Conservation (phyloP, 805 yeast species). For the Ogataea wickerhamii region DNA sequence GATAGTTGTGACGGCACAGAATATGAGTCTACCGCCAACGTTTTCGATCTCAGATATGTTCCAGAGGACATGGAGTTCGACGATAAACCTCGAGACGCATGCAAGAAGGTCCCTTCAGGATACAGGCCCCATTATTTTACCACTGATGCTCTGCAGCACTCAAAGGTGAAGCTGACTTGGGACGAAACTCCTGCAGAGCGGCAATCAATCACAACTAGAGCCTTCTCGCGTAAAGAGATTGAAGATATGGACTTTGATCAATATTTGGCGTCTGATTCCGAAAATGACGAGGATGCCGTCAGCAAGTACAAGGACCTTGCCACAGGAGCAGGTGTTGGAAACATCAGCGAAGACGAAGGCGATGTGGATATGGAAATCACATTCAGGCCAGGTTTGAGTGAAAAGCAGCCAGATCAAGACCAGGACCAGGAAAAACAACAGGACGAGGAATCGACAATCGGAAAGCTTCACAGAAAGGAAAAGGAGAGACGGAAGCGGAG, state of each 20-base stretch:
- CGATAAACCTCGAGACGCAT: slow-evolving; percentile 68
- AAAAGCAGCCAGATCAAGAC: slow-evolving; percentile 30
- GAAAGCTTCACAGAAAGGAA: slow-evolving; percentile 78
- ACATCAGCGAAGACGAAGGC: slow-evolving; percentile 44
- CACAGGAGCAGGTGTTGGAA: slow-evolving; percentile 14
- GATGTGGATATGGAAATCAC: slow-evolving; percentile 94
- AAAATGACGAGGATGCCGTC: slow-evolving; percentile 46
- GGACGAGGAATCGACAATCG: slow-evolving; percentile 67
- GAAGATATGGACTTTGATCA: slow-evolving; percentile 92
- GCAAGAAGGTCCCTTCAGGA: slow-evolving; percentile 66
- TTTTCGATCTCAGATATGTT: slow-evolving; percentile 86
- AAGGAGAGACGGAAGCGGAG: slow-evolving; percentile 88
- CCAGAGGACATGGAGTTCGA: slow-evolving; percentile 92
- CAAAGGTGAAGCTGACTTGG: slow-evolving; percentile 96
- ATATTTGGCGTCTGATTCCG: slow-evolving; percentile 78
- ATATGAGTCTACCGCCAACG: slow-evolving; percentile 91
- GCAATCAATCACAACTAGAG: slow-evolving; percentile 65
- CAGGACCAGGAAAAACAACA: slow-evolving; percentile 30
- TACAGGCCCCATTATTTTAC: slow-evolving; percentile 80
- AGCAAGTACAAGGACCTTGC: slow-evolving; percentile 61
- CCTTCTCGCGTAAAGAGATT: slow-evolving; percentile 83
- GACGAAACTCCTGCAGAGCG: slow-evolving; percentile 97
- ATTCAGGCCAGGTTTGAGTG: slow-evolving; percentile 79
- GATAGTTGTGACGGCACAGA: slow-evolving; percentile 92
- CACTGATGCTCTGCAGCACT: slow-evolving; percentile 94